phyloP scores from a whole-genome alignment of 345 rosid species.

The Hirschfeldia incana region DNA sequence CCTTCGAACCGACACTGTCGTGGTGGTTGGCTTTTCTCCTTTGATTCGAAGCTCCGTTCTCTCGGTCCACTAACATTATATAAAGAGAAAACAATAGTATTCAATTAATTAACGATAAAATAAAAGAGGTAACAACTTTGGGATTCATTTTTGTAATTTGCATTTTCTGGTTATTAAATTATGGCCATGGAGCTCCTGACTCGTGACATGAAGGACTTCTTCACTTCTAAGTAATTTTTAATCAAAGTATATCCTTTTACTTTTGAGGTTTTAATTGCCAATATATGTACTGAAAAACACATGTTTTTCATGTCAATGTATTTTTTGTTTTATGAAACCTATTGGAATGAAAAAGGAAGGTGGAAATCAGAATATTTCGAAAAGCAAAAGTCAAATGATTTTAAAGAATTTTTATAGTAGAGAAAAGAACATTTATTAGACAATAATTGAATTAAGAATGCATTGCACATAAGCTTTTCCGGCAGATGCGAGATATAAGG shows the following conservation, averaged over 20 bases:
- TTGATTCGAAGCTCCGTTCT: constrained; percentile 41
- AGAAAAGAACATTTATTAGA: constrained; percentile 13
- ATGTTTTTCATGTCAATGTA: background rate
- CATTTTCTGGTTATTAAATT: background rate
- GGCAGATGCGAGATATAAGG: constrained; percentile 28
- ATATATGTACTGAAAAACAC: background rate
- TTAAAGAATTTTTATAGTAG: background rate
- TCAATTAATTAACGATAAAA: background rate
- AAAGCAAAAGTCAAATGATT: background rate
- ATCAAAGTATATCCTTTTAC: background rate
- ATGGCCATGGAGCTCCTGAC: constrained; percentile 7
- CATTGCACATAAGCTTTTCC: constrained; percentile 16
- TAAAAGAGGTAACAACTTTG: background rate
- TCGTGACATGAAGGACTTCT: constrained; percentile 3
- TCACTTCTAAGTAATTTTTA: background rate
- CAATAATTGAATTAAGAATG: constrained; percentile 26
- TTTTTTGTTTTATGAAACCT: background rate
- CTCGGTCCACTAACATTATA: constrained; percentile 18
- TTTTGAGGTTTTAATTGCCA: background rate
- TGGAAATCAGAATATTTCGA: background rate
- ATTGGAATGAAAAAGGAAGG: background rate
- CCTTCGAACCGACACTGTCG: constrained; percentile 43
- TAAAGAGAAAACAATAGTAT: background rate
- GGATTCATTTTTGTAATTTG: background rate
- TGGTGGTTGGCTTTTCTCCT: constrained; percentile 32